A percentile compares a stretch with the other conserved stretches of the same genome.
Evolutionary conservation across 2,329 filamentous ascomycete species (phyloP).

Genomic region (Beauveria sp.): DNA sequence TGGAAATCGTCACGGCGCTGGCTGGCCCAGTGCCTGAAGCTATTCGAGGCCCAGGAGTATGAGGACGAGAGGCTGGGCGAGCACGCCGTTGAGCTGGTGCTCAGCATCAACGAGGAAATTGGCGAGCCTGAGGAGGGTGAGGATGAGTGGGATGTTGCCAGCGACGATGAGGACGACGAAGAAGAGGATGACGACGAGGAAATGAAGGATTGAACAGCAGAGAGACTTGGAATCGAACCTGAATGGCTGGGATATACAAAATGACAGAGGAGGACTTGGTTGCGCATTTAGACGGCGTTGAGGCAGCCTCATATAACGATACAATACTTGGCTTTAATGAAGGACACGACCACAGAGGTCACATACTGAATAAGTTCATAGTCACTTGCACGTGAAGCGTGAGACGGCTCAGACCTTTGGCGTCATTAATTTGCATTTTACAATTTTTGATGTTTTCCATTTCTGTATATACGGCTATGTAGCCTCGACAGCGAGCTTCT

Average conservation of each 20-base stretch:
- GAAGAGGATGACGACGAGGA: constrained; percentile 39
- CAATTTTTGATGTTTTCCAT: background rate
- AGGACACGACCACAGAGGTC: background rate
- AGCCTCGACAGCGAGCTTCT: constrained; percentile 65
- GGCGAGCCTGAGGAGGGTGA: constrained; percentile 50
- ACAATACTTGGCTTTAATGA: constrained; percentile 9
- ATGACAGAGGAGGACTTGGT: constrained; percentile 1
- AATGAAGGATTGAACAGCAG: constrained; percentile 51
- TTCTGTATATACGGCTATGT: constrained; percentile 11
- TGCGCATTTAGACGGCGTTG: constrained; percentile 20
- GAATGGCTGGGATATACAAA: constrained; percentile 18
- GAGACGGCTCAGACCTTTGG: background rate
- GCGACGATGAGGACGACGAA: constrained; percentile 39
- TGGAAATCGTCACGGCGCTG: constrained; percentile 74
- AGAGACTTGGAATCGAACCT: constrained; percentile 18
- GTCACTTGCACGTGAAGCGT: background rate
- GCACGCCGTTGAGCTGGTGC: constrained; percentile 65
- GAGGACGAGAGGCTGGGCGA: constrained; percentile 73
- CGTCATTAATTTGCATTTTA: background rate
- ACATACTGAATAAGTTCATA: background rate
- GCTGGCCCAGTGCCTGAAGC: constrained; percentile 70
- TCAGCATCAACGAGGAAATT: constrained; percentile 55
- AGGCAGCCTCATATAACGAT: constrained; percentile 4
- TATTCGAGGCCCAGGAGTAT: constrained; percentile 76
- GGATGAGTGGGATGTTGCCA: constrained; percentile 48